phyloP scores from a whole-genome alignment of 257 asterid species.

The Nicotiana benthamiana region DNA sequence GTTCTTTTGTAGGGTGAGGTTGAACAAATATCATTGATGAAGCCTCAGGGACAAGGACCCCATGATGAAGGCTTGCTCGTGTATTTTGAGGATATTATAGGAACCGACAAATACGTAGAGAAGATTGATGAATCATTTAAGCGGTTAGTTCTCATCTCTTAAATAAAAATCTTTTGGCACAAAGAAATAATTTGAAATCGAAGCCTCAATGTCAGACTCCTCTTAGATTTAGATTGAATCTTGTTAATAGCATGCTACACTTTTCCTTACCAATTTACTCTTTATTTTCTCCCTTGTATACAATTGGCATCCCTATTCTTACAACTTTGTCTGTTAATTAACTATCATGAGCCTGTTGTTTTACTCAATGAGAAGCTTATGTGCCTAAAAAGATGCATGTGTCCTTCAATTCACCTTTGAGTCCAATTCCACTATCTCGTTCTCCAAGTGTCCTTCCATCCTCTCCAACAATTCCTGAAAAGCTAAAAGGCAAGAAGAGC shows the following conservation, averaged over 20 bases:
- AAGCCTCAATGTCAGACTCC: neutral
- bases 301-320: neutral
- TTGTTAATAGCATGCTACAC: neutral
- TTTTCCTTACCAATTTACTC: neutral
- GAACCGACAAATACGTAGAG: slow-evolving; percentile 89
- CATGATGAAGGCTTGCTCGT: slow-evolving; percentile 98
- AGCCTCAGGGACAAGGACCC: slow-evolving; percentile 95
- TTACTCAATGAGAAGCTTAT: neutral
- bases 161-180: neutral
- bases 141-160: slow-evolving; percentile 44
- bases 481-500: slow-evolving; percentile 27
- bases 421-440: slow-evolving; percentile 22
- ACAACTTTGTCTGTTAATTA: neutral
- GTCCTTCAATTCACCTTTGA: slow-evolving; percentile 16
- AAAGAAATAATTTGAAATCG: neutral
- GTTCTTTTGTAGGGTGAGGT: slow-evolving; percentile 80
- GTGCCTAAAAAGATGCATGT: too few species aligned
- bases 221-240: neutral
- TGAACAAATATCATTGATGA: slow-evolving; percentile 95
- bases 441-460: slow-evolving; percentile 28
- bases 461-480: slow-evolving; percentile 22
- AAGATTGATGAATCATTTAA: slow-evolving; percentile 86
- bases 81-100: slow-evolving; percentile 95
- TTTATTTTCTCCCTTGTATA: neutral
- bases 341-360: neutral